Evolutionary conservation across 192 early-diverging fungal genomes (phyloP), one percentile per base, ranked within the genome.

Genomic region (Pilobolus umbonatus): DNA sequence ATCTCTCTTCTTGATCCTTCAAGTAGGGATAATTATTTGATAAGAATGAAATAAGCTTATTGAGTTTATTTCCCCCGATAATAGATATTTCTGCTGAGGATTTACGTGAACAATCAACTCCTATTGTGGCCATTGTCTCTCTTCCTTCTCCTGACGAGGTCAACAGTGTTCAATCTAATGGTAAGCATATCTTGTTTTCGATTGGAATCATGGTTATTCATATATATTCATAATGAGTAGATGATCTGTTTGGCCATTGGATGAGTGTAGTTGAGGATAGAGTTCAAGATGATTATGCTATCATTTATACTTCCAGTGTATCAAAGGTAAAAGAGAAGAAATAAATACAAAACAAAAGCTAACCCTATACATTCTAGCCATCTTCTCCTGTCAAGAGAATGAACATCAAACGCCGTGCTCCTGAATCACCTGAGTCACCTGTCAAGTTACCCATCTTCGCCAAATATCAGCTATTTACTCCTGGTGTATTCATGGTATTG

Each of bases 271-370:
- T 72, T 12, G 38, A 65, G 45, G n/a, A 57, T 26, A 43, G 46
- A 25, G 44, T 54, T 32, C 21, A 31, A 5, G 50, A 72, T 48
- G 57, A 65, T 46, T 72, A 72, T 45, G 51, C 57, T 34, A 46
- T 72, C 12, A 57, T 72, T 51, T 65, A 66, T 42, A 72, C 70
- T 21, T 72, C 70, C n/a, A 67, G 70, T 34, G 11, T 34, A 30
- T 43, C 60, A 39, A 72, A 72, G 60, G 54, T 35, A 47, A 40
- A 26, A 55, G 8, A 17, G 15, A 42, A 60, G 48, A 21, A 34
- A 38, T 19, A 30, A 38, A 3, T 12, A 30, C 22, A 42, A 1
- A 42, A 42, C 39, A 5, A 15, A 42, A 17, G 5, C 19, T 12
- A 17, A 15, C 9, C n/a, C 51, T 4, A 17, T 26, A 31, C 10